Percentiles rank a stretch among this genome's conserved stretches.
These are phyloP conservation scores for Cyberlindnera maclurae DNA, from an alignment of 805 yeast species.

Conservation along the genomic window DNA sequence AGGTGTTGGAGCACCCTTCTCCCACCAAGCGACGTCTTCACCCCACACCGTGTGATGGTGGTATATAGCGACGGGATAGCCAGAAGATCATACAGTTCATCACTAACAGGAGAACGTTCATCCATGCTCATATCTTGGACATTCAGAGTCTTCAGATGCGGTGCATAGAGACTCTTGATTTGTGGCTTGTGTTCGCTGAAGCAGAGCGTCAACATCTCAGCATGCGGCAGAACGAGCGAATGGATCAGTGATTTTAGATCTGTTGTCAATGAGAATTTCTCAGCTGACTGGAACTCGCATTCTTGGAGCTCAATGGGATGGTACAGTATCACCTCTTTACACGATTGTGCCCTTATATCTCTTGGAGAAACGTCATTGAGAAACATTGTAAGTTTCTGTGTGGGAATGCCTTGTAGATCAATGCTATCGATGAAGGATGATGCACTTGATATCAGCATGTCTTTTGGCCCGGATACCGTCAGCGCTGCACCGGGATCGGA, in stretches of 20 bases:
- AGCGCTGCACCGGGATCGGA: slow-evolving; percentile 1
- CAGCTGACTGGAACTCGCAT: not conserved
- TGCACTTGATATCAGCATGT: slow-evolving; percentile 1
- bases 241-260: not conserved
- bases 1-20: not conserved
- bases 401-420: slow-evolving; percentile 4
- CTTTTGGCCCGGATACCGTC: not conserved
- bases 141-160: not conserved
- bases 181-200: not conserved
- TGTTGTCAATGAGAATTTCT: slow-evolving; percentile 1
- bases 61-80: not conserved
- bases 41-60: not conserved
- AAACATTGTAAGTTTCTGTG: slow-evolving; percentile 1
- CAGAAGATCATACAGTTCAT: not conserved
- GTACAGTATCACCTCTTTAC: slow-evolving; percentile 2
- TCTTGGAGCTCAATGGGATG: slow-evolving; percentile 1
- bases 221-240: slow-evolving; percentile 3
- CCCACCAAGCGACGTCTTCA: slow-evolving; percentile 1
- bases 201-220: not conserved
- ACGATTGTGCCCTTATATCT: slow-evolving; percentile 3
- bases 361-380: not conserved
- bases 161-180: not conserved
- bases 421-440: slow-evolving; percentile 3
- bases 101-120: not conserved
- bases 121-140: not conserved